phyloP scores from a whole-genome alignment of 2,329 filamentous ascomycete species.

The Fusarium mundagurra region DNA sequence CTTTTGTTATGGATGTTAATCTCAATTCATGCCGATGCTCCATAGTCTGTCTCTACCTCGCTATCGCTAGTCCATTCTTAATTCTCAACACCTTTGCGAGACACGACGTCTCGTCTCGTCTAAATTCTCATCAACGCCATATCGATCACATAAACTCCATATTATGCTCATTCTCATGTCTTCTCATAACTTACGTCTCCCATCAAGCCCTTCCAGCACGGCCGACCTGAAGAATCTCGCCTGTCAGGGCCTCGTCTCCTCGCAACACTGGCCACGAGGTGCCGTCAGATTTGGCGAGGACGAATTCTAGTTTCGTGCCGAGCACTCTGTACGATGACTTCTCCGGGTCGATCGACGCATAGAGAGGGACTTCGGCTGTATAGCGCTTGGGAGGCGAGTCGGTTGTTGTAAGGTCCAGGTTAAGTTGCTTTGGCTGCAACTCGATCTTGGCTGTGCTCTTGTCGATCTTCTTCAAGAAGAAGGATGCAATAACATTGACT shows the following conservation, averaged over 20 bases:
- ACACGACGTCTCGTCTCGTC: background rate
- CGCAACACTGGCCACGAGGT: constrained; percentile 86
- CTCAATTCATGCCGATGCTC: constrained; percentile 1
- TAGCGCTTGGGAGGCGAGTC: constrained; percentile 84
- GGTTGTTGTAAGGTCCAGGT: constrained; percentile 84
- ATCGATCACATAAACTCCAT: constrained; percentile 30
- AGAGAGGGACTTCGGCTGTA: constrained; percentile 77
- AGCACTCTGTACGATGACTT: constrained; percentile 83
- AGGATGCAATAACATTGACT: constrained; percentile 83
- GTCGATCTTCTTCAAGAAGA: constrained; percentile 97
- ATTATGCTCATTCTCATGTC: constrained; percentile 18
- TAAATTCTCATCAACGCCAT: constrained; percentile 24
- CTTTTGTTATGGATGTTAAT: background rate
- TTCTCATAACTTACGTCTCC: background rate
- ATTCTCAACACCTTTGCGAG: background rate
- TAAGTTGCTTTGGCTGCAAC: constrained; percentile 71
- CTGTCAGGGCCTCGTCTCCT: constrained; percentile 74
- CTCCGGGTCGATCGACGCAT: constrained; percentile 77
- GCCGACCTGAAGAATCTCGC: constrained; percentile 90
- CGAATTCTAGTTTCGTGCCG: constrained; percentile 89
- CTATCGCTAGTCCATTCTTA: constrained; percentile 12
- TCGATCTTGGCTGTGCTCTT: constrained; percentile 79
- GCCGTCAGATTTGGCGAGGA: constrained; percentile 75
- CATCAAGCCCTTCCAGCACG: constrained; percentile 69
- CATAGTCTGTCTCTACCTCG: background rate